Conservation (phyloP, 768 basidiomycete genomes). For the Rhodotorula paludigena region DNA sequence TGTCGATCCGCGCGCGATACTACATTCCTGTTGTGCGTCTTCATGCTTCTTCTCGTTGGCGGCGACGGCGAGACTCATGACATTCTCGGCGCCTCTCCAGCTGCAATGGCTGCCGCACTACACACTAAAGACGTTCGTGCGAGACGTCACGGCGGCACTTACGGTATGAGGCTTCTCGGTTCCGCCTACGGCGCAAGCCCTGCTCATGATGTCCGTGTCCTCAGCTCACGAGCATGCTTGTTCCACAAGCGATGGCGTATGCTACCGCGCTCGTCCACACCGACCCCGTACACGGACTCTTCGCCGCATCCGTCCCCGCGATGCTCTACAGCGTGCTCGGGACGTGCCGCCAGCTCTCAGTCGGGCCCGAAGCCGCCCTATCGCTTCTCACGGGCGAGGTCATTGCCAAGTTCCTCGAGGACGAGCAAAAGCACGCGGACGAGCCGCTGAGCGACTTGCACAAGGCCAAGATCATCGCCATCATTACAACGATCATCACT, state of each 20-base stretch:
- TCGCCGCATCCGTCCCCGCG: slow-evolving; percentile 39
- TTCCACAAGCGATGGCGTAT: slow-evolving; percentile 43
- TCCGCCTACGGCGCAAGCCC: background rate
- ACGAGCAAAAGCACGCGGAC: slow-evolving; percentile 36
- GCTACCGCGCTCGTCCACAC: slow-evolving; percentile 37
- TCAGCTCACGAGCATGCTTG: slow-evolving; percentile 38
- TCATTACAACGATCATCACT: slow-evolving; percentile 20
- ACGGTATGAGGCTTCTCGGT: too few relatives aligned
- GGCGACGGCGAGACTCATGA: background rate
- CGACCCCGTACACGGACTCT: slow-evolving; percentile 41
- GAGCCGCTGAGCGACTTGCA: background rate
- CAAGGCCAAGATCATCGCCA: slow-evolving; percentile 7
- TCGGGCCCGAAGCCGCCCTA: slow-evolving; percentile 43
- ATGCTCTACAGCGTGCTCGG: slow-evolving; percentile 42
- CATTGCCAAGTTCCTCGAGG: slow-evolving; percentile 24
- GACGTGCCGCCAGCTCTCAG: slow-evolving; percentile 40
- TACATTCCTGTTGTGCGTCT: slow-evolving; percentile 22
- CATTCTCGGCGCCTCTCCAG: background rate
- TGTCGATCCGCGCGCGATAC: slow-evolving; percentile 6
- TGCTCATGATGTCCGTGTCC: too few relatives aligned
- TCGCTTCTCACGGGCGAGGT: slow-evolving; percentile 38
- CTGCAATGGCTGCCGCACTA: slow-evolving; percentile 41
- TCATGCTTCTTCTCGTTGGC: background rate
- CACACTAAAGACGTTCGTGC: slow-evolving; percentile 13
- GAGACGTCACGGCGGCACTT: slow-evolving; percentile 38